Percentiles rank a stretch among this genome's conserved stretches.
phyloP scores from a whole-genome alignment of 108 stramenopile species.

The Mayamaea pseudoterrestris region DNA sequence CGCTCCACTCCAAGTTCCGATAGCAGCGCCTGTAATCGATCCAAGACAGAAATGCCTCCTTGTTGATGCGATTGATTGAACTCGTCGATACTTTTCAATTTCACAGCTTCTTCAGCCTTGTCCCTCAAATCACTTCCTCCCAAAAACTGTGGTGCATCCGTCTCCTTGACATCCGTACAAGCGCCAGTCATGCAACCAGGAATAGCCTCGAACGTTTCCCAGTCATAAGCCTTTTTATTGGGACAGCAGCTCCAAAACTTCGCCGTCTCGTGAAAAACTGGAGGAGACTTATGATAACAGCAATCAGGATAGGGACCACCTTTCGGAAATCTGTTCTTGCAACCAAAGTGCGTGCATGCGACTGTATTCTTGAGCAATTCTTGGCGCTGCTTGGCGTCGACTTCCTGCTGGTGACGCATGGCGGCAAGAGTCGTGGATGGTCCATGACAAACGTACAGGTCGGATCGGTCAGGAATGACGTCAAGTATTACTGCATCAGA shows the following conservation, averaged over 20 bases:
- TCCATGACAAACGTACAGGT: constrained; percentile 66
- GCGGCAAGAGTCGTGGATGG: constrained; percentile 36
- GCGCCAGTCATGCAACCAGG: constrained; percentile 65
- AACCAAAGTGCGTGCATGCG: constrained; percentile 79
- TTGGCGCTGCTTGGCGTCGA: constrained; percentile 11
- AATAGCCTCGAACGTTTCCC: constrained; percentile 74
- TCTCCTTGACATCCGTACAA: constrained; percentile 61
- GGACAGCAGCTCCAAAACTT: constrained; percentile 97
- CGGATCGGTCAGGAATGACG: constrained; percentile 59
- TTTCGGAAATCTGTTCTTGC: constrained; percentile 64
- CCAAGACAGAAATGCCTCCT: constrained; percentile 61
- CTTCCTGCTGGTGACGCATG: constrained; percentile 21
- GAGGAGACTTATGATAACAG: constrained; percentile 79
- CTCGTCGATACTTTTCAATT: constrained; percentile 75
- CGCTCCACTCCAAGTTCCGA: constrained; percentile 63
- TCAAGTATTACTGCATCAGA: constrained; percentile 64
- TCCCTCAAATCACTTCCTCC: constrained; percentile 78
- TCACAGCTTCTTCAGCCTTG: constrained; percentile 20
- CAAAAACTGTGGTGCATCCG: constrained; percentile 50
- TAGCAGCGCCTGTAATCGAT: constrained; percentile 46
- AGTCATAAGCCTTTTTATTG: constrained; percentile 77
- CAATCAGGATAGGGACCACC: constrained; percentile 72
- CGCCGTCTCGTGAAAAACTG: constrained; percentile 97
- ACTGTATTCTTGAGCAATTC: constrained; percentile 34
- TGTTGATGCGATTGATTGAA: constrained; percentile 66